Conservation (phyloP, 1,284 basidiomycete species). For the Puccinia polysora region DNA sequence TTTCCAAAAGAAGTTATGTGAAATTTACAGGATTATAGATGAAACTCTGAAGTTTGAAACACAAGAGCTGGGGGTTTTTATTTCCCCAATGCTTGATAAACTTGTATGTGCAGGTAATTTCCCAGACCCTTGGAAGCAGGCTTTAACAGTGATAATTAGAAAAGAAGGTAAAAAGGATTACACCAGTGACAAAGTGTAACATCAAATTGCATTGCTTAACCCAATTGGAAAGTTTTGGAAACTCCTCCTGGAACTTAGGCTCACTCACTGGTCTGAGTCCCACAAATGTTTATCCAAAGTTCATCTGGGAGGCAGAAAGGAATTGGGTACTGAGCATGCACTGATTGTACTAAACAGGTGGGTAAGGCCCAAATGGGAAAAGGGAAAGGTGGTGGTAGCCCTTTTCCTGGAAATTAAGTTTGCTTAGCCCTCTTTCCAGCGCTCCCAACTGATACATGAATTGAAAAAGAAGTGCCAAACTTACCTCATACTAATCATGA, state of each 20-base stretch:
- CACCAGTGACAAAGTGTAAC: neutral
- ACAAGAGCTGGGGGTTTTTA: neutral
- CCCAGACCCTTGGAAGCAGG: conserved; percentile 6
- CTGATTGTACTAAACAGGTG: too few relatives aligned
- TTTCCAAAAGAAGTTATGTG: neutral
- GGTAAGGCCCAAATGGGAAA: too few relatives aligned
- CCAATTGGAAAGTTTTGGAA: neutral
- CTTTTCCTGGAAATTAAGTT: too few relatives aligned
- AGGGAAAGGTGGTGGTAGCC: too few relatives aligned
- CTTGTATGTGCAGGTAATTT: neutral
- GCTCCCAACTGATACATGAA: too few relatives aligned
- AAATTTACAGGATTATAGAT: neutral
- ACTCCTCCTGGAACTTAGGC: neutral
- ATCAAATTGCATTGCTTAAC: conserved; percentile 14
- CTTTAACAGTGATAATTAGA: neutral
- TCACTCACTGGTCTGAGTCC: neutral
- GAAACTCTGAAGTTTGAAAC: neutral
- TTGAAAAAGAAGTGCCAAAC: too few relatives aligned
- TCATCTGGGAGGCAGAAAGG: neutral
- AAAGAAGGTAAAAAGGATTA: conserved; percentile 20
- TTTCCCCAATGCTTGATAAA: neutral
- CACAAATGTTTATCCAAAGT: neutral
- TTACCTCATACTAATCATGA: too few relatives aligned
- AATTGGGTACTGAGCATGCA: neutral
- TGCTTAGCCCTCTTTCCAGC: too few relatives aligned